These are phyloP conservation scores for Candida morakotiae DNA, from an alignment of 805 yeast genomes.

Conservation along the genomic window DNA sequence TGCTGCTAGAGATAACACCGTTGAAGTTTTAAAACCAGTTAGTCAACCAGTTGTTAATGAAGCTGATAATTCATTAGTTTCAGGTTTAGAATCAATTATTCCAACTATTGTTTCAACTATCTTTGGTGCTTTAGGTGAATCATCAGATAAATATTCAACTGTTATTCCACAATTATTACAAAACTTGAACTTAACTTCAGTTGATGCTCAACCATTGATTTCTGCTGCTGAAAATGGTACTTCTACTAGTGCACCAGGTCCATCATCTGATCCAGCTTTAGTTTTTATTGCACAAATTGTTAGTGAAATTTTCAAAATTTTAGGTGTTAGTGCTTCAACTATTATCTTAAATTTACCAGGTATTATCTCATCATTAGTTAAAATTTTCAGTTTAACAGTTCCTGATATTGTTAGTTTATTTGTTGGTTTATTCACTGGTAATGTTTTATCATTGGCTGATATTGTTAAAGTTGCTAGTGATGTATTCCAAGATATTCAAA, in stretches of 20 bases:
- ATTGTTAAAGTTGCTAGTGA: not conserved
- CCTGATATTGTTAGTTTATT: conserved; percentile 3
- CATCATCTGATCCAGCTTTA: not conserved
- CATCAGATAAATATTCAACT: not conserved
- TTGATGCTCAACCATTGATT: not conserved
- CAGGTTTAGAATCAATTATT: conserved; percentile 1
- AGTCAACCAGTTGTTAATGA: not conserved
- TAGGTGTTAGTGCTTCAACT: conserved; percentile 2
- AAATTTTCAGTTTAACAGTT: conserved; percentile 1
- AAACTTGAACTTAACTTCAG: not conserved
- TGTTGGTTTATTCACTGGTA: conserved; percentile 1
- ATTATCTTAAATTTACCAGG: conserved; percentile 1
- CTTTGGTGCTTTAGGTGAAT: not conserved
- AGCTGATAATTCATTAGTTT: not conserved
- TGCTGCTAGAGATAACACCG: not conserved
- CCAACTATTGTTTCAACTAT: conserved; percentile 2
- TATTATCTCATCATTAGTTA: not conserved
- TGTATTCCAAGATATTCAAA: not conserved
- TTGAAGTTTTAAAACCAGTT: not conserved
- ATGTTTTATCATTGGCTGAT: not conserved
- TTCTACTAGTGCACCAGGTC: not conserved
- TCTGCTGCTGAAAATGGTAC: not conserved
- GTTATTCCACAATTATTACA: not conserved
- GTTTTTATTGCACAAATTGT: not conserved
- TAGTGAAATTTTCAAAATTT: conserved; percentile 1